Base-by-base conservation (phyloP, 2,329 filamentous ascomycete species). In the Cercospora berteroae region DNA sequence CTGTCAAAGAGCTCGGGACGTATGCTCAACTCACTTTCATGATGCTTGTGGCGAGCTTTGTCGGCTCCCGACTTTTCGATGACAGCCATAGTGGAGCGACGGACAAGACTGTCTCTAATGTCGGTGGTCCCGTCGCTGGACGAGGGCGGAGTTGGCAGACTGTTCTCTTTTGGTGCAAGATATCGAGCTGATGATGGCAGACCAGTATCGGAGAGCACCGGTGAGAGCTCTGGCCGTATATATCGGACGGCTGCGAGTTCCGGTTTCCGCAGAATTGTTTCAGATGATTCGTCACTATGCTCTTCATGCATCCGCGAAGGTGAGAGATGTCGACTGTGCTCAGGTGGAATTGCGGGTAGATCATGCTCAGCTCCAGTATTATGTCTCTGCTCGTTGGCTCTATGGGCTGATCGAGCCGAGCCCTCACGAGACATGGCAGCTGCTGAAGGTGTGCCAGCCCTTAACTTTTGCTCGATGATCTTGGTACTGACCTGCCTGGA, bases 401-500 rank as follows among this genome's bases (percentile, higher is more conserved):
- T 52, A 36, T 63, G 63, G 2, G 64, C 64, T 8, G 67, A 59
- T 4, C 64, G 67, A 66, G 77, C 76, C 4, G 79, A 81, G 63
- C 74, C 78, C 27, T 77, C 73, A 12, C 78, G 75, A 13, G 80
- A 79, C 33, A 79, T 69, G 3, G 77, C 72, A 16, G 77, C 74
- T 60, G 78, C 69, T 36, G 79, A 75, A 16, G 76, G 76, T 1
- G 61, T 66, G 29, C 65, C 67, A 36, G 63, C 59, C 18, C 57
- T 64, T 42, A 72, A 59, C 67, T 75, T 79, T 61, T 78, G 74
- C 67, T 77, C 76, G 44, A 80, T 66, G 39, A 79, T 76, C 44
- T 74, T 74, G 12, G 76, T 74, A 72, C 80, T 82, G 60, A 79
- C 76, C 64, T 80, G 79, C 58, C 80, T 69, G 3, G 75, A 76